Evolutionary conservation across 1,284 basidiomycete genomes (phyloP).

Genomic region (Ceraceosorus bombacis): DNA sequence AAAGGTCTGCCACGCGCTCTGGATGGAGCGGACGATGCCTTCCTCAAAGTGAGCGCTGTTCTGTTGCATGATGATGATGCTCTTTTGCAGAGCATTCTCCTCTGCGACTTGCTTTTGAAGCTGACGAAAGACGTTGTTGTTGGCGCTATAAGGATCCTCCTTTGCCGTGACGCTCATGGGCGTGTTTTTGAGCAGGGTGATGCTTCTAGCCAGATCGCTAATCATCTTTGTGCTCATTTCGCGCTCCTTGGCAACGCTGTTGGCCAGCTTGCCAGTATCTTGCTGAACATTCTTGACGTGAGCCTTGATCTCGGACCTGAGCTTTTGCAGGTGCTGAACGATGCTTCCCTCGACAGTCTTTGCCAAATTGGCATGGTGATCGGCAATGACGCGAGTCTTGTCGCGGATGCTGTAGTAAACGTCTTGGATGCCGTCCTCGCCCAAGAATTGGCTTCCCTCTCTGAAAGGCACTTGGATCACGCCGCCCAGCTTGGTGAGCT

Average conservation of each 20-base stretch:
- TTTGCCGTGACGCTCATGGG: conserved; percentile 77
- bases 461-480: conserved; percentile 97
- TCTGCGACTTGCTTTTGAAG: conserved; percentile 84
- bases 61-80: conserved; percentile 96
- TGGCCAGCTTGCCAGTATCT: conserved; percentile 90
- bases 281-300: conserved; percentile 97
- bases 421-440: conserved; percentile 58
- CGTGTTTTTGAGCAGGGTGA: conserved; percentile 88
- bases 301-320: conserved; percentile 88
- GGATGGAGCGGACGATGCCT: conserved; percentile 87
- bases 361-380: conserved; percentile 92
- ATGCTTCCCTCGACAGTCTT: conserved; percentile 95
- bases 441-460: conserved; percentile 62
- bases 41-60: conserved; percentile 96
- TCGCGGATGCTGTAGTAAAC: conserved; percentile 83
- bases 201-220: conserved; percentile 75
- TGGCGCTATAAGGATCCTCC: conserved; percentile 73
- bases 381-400: conserved; percentile 86
- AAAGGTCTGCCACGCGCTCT: conserved; percentile 94
- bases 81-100: conserved; percentile 96
- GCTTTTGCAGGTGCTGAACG: conserved; percentile 93
- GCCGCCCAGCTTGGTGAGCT: conserved; percentile 89
- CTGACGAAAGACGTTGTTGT: conserved; percentile 74
- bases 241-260: conserved; percentile 84
- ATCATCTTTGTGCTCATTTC: conserved; percentile 81